These are phyloP conservation scores for Neohortaea acidophila DNA, from an alignment of 495 filamentous ascomycete species.

Conservation along the genomic window DNA sequence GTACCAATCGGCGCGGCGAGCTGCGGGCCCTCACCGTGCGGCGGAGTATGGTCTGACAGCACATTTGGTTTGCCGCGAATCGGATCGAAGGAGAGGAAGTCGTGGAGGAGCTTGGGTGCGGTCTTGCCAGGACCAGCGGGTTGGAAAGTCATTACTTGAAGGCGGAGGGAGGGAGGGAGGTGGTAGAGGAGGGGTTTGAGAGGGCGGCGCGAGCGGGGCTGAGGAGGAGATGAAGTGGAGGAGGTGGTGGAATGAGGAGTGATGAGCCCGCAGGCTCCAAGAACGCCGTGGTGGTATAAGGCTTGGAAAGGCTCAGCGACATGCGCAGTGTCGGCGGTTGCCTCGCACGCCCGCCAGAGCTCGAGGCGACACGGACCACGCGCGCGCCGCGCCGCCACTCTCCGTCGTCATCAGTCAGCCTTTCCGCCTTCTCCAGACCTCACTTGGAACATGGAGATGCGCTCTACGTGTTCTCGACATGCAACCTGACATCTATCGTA, in stretches of 20 bases:
- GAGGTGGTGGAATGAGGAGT: not conserved
- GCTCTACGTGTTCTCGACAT: too few species aligned
- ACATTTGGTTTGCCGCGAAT: conserved; percentile 31
- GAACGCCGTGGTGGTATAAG: not conserved
- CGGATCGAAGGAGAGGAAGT: conserved; percentile 43
- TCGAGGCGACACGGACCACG: too few species aligned
- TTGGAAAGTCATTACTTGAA: conserved; percentile 1
- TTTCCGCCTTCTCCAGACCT: too few species aligned
- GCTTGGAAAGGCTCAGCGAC: not conserved
- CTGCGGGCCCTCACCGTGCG: conserved; percentile 10
- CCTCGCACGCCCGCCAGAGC: too few species aligned
- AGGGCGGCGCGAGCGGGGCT: not conserved
- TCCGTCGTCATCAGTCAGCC: too few species aligned
- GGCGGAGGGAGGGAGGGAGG: not conserved
- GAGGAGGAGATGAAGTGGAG: not conserved
- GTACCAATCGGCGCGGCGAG: not conserved
- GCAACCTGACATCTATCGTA: too few species aligned
- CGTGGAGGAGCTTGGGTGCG: conserved; percentile 43
- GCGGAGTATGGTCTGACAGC: conserved; percentile 37
- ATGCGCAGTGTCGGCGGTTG: too few species aligned
- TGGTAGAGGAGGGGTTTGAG: not conserved
- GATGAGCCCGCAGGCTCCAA: not conserved
- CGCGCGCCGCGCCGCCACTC: too few species aligned
- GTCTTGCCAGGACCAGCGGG: conserved; percentile 38
- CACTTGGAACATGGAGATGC: too few species aligned